Percentiles rank a stretch among this genome's conserved stretches.
phyloP scores from a whole-genome alignment of 805 yeast species.

The Metschnikowia sp. region DNA sequence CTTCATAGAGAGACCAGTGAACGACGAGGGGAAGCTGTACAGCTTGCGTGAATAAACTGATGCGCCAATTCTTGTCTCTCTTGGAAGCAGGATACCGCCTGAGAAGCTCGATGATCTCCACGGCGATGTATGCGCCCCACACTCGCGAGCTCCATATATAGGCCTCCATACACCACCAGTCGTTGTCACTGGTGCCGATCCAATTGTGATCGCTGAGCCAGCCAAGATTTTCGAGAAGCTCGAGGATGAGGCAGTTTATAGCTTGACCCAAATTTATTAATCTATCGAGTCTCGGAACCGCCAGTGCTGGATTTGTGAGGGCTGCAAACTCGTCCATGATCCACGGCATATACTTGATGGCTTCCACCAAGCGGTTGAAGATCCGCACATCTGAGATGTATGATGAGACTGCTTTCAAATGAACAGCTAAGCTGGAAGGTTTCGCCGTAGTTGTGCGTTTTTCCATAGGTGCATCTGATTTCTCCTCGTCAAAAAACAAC shows the following conservation, averaged over 20 bases:
- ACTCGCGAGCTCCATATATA: constrained; percentile 44
- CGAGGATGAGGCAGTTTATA: constrained; percentile 38
- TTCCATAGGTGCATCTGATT: background rate
- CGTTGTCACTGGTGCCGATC: constrained; percentile 40
- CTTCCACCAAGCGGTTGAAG: constrained; percentile 39
- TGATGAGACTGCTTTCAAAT: constrained; percentile 33
- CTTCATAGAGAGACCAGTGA: constrained; percentile 44
- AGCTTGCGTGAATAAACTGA: constrained; percentile 33
- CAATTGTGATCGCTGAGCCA: constrained; percentile 46
- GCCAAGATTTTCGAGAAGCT: constrained; percentile 41
- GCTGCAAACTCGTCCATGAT: constrained; percentile 37
- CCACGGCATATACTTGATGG: constrained; percentile 45
- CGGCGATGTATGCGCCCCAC: constrained; percentile 40
- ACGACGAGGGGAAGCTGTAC: constrained; percentile 41
- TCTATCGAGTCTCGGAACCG: constrained; percentile 28
- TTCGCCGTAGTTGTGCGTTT: background rate
- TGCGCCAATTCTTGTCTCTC: constrained; percentile 36
- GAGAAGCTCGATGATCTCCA: constrained; percentile 39
- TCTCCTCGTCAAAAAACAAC: background rate
- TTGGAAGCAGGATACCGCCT: constrained; percentile 38
- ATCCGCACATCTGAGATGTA: constrained; percentile 41
- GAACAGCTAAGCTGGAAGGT: constrained; percentile 27
- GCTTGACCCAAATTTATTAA: constrained; percentile 37
- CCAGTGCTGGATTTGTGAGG: constrained; percentile 22
- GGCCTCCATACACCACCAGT: constrained; percentile 40